Evolutionary conservation across 495 filamentous ascomycete species (phyloP).

Genomic region (Neurospora africana): DNA sequence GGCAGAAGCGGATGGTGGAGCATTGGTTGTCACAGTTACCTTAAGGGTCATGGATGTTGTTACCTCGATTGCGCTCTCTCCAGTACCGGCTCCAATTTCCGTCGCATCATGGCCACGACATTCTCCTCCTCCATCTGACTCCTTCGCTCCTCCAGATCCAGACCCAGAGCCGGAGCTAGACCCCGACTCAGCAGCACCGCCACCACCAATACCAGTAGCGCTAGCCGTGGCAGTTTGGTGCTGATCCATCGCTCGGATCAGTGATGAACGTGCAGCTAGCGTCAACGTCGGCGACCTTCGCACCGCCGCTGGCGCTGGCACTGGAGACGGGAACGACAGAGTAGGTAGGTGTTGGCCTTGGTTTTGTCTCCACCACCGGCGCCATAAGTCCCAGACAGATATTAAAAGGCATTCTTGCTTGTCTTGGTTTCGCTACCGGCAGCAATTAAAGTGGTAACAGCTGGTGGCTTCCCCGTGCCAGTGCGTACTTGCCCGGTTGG

Average conservation of each 20-base stretch:
- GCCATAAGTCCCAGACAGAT: not conserved
- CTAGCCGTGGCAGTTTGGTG: not conserved
- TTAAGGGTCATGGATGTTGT: not conserved
- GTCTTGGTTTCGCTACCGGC: not conserved
- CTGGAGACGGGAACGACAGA: not conserved
- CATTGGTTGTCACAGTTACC: not conserved
- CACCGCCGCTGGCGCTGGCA: not conserved
- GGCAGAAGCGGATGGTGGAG: not conserved
- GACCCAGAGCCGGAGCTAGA: not conserved
- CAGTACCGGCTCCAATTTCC: not conserved
- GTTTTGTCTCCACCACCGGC: too few species aligned
- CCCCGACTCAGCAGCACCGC: not conserved
- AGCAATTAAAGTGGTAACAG: not conserved
- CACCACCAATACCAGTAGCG: not conserved
- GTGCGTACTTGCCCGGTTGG: conserved; percentile 19
- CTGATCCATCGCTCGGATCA: not conserved
- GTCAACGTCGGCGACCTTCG: too few species aligned
- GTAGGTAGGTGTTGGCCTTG: not conserved
- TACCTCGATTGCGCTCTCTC: not conserved
- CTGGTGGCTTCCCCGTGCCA: not conserved
- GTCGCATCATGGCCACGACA: not conserved
- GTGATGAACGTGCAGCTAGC: not conserved
- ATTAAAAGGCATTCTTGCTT: not conserved
- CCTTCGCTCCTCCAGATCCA: not conserved
- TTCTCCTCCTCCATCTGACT: not conserved